These are phyloP conservation scores for Chrysoporthe puriensis DNA, from an alignment of 2,329 filamentous ascomycete species.

Conservation along the genomic window DNA sequence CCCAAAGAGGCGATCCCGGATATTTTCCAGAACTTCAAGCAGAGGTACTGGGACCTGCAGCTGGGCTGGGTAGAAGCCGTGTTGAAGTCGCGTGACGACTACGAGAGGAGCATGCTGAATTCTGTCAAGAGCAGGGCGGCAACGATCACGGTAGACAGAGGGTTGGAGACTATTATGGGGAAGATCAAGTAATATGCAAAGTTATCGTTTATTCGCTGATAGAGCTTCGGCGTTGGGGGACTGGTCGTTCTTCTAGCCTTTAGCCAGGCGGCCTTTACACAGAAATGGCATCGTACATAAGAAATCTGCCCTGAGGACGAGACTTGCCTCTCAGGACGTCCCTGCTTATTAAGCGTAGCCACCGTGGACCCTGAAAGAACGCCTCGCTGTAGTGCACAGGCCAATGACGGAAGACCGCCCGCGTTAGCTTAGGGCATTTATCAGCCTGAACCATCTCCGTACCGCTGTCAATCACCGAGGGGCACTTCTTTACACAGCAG, in stretches of 20 bases:
- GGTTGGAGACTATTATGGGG: constrained; percentile 90
- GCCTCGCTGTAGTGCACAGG: background rate
- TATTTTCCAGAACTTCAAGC: constrained; percentile 83
- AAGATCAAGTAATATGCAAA: constrained; percentile 69
- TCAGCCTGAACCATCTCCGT: constrained; percentile 15
- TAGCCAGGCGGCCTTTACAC: background rate
- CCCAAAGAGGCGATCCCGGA: constrained; percentile 75
- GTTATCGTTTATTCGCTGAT: background rate
- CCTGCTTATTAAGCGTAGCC: background rate
- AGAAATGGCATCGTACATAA: background rate
- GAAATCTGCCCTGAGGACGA: background rate
- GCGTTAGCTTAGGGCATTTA: constrained; percentile 20
- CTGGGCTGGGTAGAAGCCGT: constrained; percentile 96
- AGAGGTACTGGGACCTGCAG: constrained; percentile 88
- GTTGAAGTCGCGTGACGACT: constrained; percentile 84
- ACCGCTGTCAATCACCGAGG: constrained; percentile 12
- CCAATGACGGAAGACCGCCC: constrained; percentile 13
- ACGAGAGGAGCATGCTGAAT: constrained; percentile 87
- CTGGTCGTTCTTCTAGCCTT: background rate
- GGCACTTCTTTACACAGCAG: constrained; percentile 1
- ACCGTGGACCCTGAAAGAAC: constrained; percentile 1
- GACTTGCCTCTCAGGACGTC: background rate
- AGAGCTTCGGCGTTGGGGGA: background rate
- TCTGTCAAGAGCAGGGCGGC: constrained; percentile 87
- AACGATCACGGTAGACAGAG: constrained; percentile 78